Conservation (phyloP, 768 basidiomycete genomes). For the Podaxis sp. region DNA sequence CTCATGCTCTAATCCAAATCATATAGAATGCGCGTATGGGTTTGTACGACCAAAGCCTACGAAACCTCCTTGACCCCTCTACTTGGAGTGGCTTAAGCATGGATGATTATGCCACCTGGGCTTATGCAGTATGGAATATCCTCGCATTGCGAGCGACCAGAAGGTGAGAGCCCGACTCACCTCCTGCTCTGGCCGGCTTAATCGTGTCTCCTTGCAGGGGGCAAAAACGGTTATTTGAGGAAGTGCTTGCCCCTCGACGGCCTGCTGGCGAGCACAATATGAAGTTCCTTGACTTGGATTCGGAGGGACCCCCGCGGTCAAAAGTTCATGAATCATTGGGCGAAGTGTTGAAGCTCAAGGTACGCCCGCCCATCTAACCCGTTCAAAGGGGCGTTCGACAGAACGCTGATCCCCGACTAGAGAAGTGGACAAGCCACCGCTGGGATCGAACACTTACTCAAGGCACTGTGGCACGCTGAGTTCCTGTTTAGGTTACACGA, state of each 20-base stretch:
- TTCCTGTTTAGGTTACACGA: constrained; percentile 67
- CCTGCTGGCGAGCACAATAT: constrained; percentile 54
- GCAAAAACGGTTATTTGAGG: constrained; percentile 63
- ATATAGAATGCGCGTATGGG: constrained; percentile 69
- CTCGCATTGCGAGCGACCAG: constrained; percentile 67
- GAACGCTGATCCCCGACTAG: constrained; percentile 36
- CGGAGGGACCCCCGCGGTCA: constrained; percentile 34
- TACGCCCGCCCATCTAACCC: constrained; percentile 18
- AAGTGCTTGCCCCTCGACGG: constrained; percentile 59
- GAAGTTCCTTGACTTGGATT: constrained; percentile 49
- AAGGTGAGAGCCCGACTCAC: constrained; percentile 42
- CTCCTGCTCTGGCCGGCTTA: neutral
- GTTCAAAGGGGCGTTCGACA: neutral
- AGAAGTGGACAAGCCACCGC: constrained; percentile 61
- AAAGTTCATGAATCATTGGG: constrained; percentile 43
- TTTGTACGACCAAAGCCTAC: constrained; percentile 57
- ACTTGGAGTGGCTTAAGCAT: constrained; percentile 70
- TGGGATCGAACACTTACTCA: constrained; percentile 65
- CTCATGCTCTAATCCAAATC: constrained; percentile 15
- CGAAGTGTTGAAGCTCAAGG: constrained; percentile 47
- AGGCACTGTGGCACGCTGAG: constrained; percentile 77
- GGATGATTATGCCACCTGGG: constrained; percentile 71
- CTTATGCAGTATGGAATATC: constrained; percentile 76
- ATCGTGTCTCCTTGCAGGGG: constrained; percentile 41
- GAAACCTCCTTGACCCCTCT: constrained; percentile 62